Evolutionary conservation across 108 stramenopile genomes (phyloP), one percentile per base, ranked within the genome.

Genomic region (Nitzschia sp.): DNA sequence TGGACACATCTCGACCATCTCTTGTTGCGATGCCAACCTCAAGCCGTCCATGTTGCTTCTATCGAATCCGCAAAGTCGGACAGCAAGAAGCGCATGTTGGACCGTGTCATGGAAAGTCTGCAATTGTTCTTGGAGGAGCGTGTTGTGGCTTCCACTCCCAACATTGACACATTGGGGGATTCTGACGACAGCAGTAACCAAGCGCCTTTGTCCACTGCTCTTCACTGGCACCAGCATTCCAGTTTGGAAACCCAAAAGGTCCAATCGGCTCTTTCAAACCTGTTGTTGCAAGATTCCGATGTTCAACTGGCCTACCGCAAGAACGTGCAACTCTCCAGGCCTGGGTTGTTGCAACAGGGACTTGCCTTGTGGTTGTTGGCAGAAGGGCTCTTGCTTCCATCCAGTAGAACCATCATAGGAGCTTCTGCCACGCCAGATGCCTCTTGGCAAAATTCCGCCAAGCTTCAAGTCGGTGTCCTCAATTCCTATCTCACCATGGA

Each of bases 1-100:
- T 86, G 83, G 69, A 81, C 86, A n/a, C 78, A 86, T 57, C 50
- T 87, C 22, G 89, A 90, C 61, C 82, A 85, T 26, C 57, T 90
- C 25, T 58, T 86, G 63, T 62, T 77, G 21, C 38, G 64, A 43
- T 10, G 72, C 75, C 2, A 78, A 83, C 63, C 53, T 80, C n/a
- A 76, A 59, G 12, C 76, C 3, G 37, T 62, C 10, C 61, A 62
- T 62, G 41, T 62, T 6, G 61, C 61, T 10, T 39, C 15, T 9
- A 58, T 22, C 19, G 57, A 58, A 58, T n/a, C 38, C 29, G 50
- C 6, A 1, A 22, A 20, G 15, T 1, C 50, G 25, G 40, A 50
- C 43, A 37, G 58, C 24, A 51, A 39, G 10, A 17, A n/a, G 25
- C 44, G 11, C 2, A 41, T n/a, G 11, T 42, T 37, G 5, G 61